Evolutionary conservation across 2,329 filamentous ascomycete genomes (phyloP), one percentile per base, ranked within the genome.

Genomic region (Trichoderma asperellum): DNA sequence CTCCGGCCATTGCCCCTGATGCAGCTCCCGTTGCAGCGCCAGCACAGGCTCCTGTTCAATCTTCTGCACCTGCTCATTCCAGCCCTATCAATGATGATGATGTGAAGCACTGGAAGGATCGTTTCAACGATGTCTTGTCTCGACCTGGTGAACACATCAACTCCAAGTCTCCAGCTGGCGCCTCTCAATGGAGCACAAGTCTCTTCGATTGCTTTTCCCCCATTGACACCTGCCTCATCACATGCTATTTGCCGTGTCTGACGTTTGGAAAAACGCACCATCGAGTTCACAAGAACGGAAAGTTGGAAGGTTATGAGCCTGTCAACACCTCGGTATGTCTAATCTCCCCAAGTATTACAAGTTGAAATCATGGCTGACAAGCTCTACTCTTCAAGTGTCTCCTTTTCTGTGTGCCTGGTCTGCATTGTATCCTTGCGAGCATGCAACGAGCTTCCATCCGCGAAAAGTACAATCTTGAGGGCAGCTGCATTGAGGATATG

Each of bases 201-300:
- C 80, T 85, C 74, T 84, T 83, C 57, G 79, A 78, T 69, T 85
- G 82, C 79, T 82, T 81, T 75, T 78, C 71, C 70, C 83, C 83
- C 29, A 77, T 84, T 64, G 79, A 81, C 63, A 78, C 79, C 1
- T 85, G 83, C 74, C 71, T 83, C n/a, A 76, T 84, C 64, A 79
- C 81, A 18, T 85, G 78, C 72, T 85, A 80, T 71, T 71, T 83
- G 32, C 83, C 83, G 1, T 85, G 83, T 71, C 76, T 85, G 37
- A 83, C 82, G 40, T 85, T 84, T 60, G 83, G 83, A 75, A 83
- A 82, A 79, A 84, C 82, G 2, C 76, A 84, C 68, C 83, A 85
- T 71, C 81, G 83, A 24, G 73, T 84, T 12, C 77, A 76, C 69
- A 81, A 81, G 76, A 77, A 80, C 32, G 77, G 74, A 43, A 78